Base-by-base conservation (phyloP, 805 yeast species). In the Cephaloascus albidus region DNA sequence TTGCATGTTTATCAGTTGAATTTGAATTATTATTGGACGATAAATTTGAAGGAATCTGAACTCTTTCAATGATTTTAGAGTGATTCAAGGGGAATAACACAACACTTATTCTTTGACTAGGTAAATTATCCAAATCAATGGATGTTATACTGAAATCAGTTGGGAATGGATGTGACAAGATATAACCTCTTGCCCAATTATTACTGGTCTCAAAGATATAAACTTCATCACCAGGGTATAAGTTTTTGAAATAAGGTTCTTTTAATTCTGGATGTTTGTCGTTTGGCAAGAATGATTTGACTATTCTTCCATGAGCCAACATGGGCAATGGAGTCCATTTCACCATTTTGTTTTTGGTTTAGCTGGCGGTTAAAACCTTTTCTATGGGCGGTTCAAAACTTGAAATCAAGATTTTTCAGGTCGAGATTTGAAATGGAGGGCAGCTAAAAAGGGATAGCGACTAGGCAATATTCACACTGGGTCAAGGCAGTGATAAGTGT, bases 171-270 rank as follows among this genome's bases (percentile, higher is more conserved):
- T 78, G 72, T 31, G 81, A 63, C 28, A 82, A 61, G 3, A 76
- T 68, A 55, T 87, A 86, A 10, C 88, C 95, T 48, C 95, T 69
- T 18, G 79, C 86, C 95, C 95, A 87, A 17, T 68, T 67, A 33
- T 61, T 57, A 56, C 72, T 65, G 36, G 71, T 62, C 53, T 86
- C 95, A 52, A 85, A 83, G 16, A 85, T 63, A 54, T 73, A 84
- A 26, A 83, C 77, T 45, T 81, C 85, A 57, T 85, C 94, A 28
- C 95, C 95, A 17, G 81, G 80, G 51, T 76, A 81, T 36, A 81
- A 56, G 53, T 81, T 75, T 43, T 63, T 64, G 57, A 68, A 71
- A 44, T 65, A 61, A 23, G 55, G 55, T 3, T 60, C 55, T 16
- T 53, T 43, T 20, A 51, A 56, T 15, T 40, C 46, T 46, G 63